These are phyloP conservation scores for Candida ovalis DNA, from an alignment of 805 yeast genomes.

Conservation along the genomic window DNA sequence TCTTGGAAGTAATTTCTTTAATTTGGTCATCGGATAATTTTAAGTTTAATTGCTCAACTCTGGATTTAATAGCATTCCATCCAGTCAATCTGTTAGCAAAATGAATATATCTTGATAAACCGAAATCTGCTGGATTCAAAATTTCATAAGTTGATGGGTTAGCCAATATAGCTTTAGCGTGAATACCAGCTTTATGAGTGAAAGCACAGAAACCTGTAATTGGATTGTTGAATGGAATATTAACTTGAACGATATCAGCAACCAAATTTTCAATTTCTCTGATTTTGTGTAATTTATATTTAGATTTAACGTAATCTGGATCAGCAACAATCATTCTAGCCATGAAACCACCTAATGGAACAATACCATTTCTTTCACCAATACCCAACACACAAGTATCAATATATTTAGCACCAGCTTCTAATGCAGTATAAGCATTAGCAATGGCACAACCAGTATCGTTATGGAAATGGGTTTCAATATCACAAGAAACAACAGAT, in stretches of 20 bases:
- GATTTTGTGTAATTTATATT: conserved; percentile 51
- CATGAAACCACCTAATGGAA: conserved; percentile 59
- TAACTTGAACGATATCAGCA: conserved; percentile 56
- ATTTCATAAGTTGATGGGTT: conserved; percentile 63
- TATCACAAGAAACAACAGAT: conserved; percentile 55
- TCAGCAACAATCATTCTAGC: conserved; percentile 62
- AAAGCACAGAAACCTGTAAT: conserved; percentile 63
- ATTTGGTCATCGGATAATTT: conserved; percentile 53
- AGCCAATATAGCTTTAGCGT: conserved; percentile 59
- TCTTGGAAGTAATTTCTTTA: conserved; percentile 51
- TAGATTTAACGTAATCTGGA: conserved; percentile 54
- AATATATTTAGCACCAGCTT: conserved; percentile 57
- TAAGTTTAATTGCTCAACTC: conserved; percentile 58
- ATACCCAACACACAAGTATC: conserved; percentile 59
- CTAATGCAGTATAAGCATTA: conserved; percentile 59
- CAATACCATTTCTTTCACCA: conserved; percentile 63
- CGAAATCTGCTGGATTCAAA: conserved; percentile 54
- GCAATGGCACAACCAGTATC: conserved; percentile 65
- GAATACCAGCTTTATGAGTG: conserved; percentile 63
- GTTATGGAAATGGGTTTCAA: conserved; percentile 60
- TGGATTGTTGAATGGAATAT: conserved; percentile 59
- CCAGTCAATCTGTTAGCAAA: conserved; percentile 61
- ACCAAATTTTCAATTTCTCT: conserved; percentile 57
- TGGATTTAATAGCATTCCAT: conserved; percentile 59
- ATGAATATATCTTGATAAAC: conserved; percentile 57